Evolutionary conservation across 257 asterid species (phyloP), one percentile per base, ranked within the genome.

Genomic region (Handroanthus guayacan): DNA sequence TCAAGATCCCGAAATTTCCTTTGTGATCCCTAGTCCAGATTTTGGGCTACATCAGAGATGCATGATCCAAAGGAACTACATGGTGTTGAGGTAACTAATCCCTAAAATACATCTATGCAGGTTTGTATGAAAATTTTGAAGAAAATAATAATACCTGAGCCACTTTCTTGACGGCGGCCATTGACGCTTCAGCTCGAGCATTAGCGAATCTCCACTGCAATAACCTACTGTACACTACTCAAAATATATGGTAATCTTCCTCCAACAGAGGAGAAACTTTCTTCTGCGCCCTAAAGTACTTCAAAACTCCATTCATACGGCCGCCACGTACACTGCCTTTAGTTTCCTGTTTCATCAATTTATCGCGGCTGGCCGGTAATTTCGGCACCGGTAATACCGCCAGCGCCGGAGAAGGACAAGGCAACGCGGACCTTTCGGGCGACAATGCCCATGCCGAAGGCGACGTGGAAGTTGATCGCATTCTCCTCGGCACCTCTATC

Each of bases 371-470:
- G 10, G 86, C 86, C 18, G 90, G 88, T 34, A 80, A 56, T 63
- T 78, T 85, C 17, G 82, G 83, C 73, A 80, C 79, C 70, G 50
- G 74, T 39, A 25, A 25, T 25, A 79, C 57, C 36, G 5, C 70
- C 13, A 66, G 45, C 10, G 62, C 62, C 57, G 83, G 80, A 13
- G 89, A 65, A 9, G 81, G 39, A 31, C 37, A 34, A 37, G 87
- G 75, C 47, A 61, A 12, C 41, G 31, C 31, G 31, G 83, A 69
- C 20, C 97, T 80, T 3, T 97, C 96, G 0, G 96, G 87, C 0
- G 97, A 92, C 72, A 92, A 63, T 8, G 97, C 97, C 98, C 97
- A 92, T 8, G 96, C 97, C 1, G 98, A 90, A 10, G 92, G 96
- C 20, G 97, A 92, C 71, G 88, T 73, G 8, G 86, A 63, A 11